Base-by-base conservation (phyloP, 2,329 filamentous ascomycete species). In the Albophoma yamanashiensis region DNA sequence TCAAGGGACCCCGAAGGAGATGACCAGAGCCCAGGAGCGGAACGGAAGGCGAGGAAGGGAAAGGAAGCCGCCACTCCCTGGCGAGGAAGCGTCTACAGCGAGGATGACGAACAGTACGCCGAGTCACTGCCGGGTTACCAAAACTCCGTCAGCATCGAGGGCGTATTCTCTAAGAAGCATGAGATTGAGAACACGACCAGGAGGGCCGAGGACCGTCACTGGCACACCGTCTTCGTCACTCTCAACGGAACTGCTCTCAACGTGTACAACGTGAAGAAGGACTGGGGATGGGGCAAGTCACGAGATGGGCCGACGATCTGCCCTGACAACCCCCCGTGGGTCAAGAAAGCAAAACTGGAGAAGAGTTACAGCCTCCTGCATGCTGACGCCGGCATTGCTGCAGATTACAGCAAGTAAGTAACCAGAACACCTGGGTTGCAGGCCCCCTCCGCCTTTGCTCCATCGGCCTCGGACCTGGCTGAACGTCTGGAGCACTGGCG, bases 321-420 rank as follows among this genome's bases (percentile, higher is more conserved):
- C 62, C 77, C 78, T 22, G 79, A 80, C 67, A 78, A 75, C 65
- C 82, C 76, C 36, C 77, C 74, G 47, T 87, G 73, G 76, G 72
- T 81, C 52, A 80, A 75, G 64, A 78, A 74, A 62, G 82, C 82
- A 25, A 78, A 77, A 59, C 73, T 91, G 43, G 75, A 90, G 63
- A 83, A 79, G 69, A 82, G 80, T n/a, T 92, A 90, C 69, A 88
- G 85, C 58, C 77, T 92, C 56, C 82, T 90, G 64, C 86, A 91
- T 69, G 89, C 88, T 27, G 89, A 92, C 71, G 83, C 88, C 27
- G 89, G 89, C 14, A 82, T 91, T 62, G 89, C 89, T 12, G 82
- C 84, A 20, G 89, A 92, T 71, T 88, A 89, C 69, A 79, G 82
- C 66, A 89, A 90, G 81, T 86, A 72, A 66, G 82, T 77, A 20